A percentile compares a stretch with the other conserved stretches of the same genome.
These are phyloP conservation scores for Vaccinium vitisidaea DNA, from an alignment of 148 eudicot species.

Conservation along the genomic window DNA sequence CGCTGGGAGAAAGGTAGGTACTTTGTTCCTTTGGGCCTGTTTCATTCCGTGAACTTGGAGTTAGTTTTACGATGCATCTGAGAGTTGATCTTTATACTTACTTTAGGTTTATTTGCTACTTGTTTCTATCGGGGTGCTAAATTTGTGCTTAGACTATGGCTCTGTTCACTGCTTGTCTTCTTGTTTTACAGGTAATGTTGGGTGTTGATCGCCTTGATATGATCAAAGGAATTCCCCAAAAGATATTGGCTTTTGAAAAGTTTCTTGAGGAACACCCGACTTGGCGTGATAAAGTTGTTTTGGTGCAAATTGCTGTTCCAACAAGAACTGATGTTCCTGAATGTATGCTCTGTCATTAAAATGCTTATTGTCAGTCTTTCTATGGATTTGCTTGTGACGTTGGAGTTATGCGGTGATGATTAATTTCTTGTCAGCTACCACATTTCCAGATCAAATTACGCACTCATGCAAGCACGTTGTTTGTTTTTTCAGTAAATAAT, in stretches of 20 bases:
- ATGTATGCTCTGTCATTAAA: constrained; percentile 46
- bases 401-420: background rate
- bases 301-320: constrained; percentile 97
- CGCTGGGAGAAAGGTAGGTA: constrained; percentile 83
- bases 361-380: constrained; percentile 8
- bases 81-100: constrained; percentile 5
- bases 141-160: background rate
- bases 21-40: constrained; percentile 9
- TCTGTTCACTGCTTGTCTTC: constrained; percentile 5
- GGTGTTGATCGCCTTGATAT: constrained; percentile 99
- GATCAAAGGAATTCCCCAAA: constrained; percentile 99
- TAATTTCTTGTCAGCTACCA: background rate
- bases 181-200: constrained; percentile 70
- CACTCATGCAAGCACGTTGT: background rate
- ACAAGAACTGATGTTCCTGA: constrained; percentile 99
- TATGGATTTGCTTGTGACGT: background rate
- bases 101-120: background rate
- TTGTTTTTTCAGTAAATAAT: background rate
- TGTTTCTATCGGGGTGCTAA: background rate
- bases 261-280: constrained; percentile 81
- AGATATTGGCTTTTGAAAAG: constrained; percentile 92
- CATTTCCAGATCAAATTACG: background rate
- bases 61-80: background rate
- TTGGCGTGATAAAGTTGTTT: constrained; percentile 90
- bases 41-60: background rate